phyloP scores from a whole-genome alignment of 768 basidiomycete species.

The Pisolithus marmoratus region DNA sequence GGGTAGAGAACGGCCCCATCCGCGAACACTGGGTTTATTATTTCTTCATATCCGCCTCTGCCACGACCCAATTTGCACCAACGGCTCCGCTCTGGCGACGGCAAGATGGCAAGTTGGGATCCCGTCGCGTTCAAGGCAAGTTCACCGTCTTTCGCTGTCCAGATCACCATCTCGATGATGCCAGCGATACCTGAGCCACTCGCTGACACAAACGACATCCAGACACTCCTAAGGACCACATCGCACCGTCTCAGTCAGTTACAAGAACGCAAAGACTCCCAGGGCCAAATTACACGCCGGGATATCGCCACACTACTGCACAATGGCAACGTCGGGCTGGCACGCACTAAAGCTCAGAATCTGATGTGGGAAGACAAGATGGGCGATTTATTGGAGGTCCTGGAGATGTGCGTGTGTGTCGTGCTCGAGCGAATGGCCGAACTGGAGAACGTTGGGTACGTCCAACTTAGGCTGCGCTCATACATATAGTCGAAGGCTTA shows the following conservation, averaged over 20 bases:
- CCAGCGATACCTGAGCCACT: background rate
- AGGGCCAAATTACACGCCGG: constrained; percentile 53
- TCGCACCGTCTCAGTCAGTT: constrained; percentile 63
- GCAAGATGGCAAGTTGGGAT: constrained; percentile 25
- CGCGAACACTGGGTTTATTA: background rate
- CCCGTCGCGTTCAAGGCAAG: constrained; percentile 25
- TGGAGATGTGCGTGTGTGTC: constrained; percentile 64
- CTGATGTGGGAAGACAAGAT: constrained; percentile 57
- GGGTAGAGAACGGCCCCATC: background rate
- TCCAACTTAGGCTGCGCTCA: too few species aligned
- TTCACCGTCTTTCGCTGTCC: background rate
- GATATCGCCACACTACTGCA: constrained; percentile 65
- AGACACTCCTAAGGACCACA: constrained; percentile 61
- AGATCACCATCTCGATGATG: background rate
- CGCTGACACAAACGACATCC: constrained; percentile 4
- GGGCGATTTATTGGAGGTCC: constrained; percentile 55
- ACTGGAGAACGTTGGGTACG: constrained; percentile 40
- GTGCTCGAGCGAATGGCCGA: constrained; percentile 55
- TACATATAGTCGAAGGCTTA: too few species aligned
- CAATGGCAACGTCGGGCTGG: constrained; percentile 54
- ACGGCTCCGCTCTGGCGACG: background rate
- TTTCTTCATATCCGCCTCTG: background rate
- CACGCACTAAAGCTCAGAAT: constrained; percentile 68
- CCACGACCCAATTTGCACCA: background rate
- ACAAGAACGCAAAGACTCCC: constrained; percentile 64